Evolutionary conservation across 139 green algal genomes (phyloP).

Genomic region (Nannochloris sp.): DNA sequence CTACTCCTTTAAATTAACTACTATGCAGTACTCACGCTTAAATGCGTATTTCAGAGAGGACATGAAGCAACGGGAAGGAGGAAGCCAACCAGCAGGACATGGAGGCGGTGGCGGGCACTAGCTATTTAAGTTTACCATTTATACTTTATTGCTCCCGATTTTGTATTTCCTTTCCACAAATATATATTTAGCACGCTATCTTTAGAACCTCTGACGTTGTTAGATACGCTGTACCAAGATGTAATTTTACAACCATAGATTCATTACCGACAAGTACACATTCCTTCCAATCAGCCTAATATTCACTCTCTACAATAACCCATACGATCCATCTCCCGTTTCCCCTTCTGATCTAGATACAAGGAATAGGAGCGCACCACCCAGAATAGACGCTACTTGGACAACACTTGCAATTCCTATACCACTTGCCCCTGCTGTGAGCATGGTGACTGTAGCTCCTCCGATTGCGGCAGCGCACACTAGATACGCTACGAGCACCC

Average conservation of each 20-base stretch:
- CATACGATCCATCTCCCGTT: no score
- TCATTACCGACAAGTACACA: no score
- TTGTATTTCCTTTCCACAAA: no score
- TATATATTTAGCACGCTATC: no score
- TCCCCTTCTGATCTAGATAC: constrained; percentile 48
- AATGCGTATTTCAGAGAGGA: constrained; percentile 28
- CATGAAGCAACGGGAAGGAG: constrained; percentile 16
- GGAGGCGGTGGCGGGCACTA: constrained; percentile 5
- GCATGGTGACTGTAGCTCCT: constrained; percentile 62
- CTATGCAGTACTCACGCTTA: constrained; percentile 21
- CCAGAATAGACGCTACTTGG: constrained; percentile 57
- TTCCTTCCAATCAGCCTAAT: no score
- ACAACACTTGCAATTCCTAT: constrained; percentile 44
- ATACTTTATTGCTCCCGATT: no score
- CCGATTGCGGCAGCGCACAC: constrained; percentile 58
- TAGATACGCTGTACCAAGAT: no score
- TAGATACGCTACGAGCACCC: constrained; percentile 84
- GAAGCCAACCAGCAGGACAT: background rate
- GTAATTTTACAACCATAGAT: no score
- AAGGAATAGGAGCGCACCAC: constrained; percentile 64
- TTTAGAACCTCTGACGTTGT: no score
- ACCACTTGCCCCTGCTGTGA: constrained; percentile 39
- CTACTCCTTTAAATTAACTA: constrained; percentile 1
- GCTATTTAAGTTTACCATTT: no score
- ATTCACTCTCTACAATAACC: no score